Percentiles rank a stretch among this genome's conserved stretches.
These are phyloP conservation scores for Aspergillus persii DNA, from an alignment of 2,329 filamentous ascomycete genomes.

Conservation along the genomic window DNA sequence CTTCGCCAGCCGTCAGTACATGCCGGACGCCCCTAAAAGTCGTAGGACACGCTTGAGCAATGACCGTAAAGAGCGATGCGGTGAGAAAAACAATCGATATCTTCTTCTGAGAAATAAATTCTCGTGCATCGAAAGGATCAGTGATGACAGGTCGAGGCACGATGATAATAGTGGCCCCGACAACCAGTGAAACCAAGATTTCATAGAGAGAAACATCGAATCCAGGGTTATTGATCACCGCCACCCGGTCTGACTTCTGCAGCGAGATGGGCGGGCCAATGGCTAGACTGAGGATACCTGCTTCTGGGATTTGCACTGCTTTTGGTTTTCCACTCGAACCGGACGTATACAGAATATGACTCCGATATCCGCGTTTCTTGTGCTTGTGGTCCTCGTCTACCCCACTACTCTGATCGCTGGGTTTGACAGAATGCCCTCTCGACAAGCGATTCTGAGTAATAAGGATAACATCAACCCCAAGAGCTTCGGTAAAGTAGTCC, in stretches of 20 bases:
- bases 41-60: constrained; percentile 5
- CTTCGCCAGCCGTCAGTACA: constrained; percentile 11
- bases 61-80: constrained; percentile 8
- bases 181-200: constrained; percentile 9
- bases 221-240: constrained; percentile 13
- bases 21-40: constrained; percentile 6
- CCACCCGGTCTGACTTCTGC: constrained; percentile 12
- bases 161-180: constrained; percentile 11
- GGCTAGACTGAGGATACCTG: constrained; percentile 9
- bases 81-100: constrained; percentile 10
- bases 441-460: background rate
- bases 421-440: too few species aligned
- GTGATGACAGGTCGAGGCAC: constrained; percentile 4
- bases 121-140: constrained; percentile 9
- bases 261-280: constrained; percentile 3
- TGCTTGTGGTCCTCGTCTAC: too few species aligned
- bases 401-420: too few species aligned
- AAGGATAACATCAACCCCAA: background rate
- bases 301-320: constrained; percentile 71
- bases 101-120: constrained; percentile 3
- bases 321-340: constrained; percentile 71
- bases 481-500: background rate
- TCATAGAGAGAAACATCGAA: constrained; percentile 16
- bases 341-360: constrained; percentile 55
- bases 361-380: constrained; percentile 5